Conservation (phyloP, 2,329 filamentous ascomycete genomes). For the Amylocarpus encephaloides region DNA sequence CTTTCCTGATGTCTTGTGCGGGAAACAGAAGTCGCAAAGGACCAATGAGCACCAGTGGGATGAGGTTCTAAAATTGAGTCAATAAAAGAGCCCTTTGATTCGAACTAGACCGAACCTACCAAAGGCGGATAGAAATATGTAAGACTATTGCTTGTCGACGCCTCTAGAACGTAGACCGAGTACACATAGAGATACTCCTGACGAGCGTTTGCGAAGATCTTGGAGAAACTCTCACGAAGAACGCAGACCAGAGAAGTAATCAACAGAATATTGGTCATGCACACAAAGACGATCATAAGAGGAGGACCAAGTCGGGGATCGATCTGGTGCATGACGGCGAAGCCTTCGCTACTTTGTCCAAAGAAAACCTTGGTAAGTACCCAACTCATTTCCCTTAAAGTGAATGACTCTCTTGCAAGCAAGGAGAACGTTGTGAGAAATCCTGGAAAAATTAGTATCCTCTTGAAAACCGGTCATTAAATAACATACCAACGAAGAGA, state of each 20-base stretch:
- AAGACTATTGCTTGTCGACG: constrained; percentile 61
- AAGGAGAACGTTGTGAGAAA: constrained; percentile 84
- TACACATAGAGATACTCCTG: constrained; percentile 79
- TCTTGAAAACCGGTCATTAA: background rate
- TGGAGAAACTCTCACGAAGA: constrained; percentile 64
- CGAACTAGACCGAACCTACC: constrained; percentile 21
- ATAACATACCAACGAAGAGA: constrained; percentile 60
- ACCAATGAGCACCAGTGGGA: constrained; percentile 65
- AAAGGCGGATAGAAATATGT: constrained; percentile 66
- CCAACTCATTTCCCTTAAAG: constrained; percentile 63
- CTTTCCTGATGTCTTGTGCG: constrained; percentile 55
- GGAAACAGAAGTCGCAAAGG: constrained; percentile 65
- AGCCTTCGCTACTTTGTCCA: constrained; percentile 68
- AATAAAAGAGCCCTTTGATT: constrained; percentile 14
- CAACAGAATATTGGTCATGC: constrained; percentile 69
- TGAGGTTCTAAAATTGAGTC: constrained; percentile 51
- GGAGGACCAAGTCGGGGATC: constrained; percentile 26
- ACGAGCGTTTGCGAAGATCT: constrained; percentile 53
- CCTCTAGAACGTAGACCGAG: constrained; percentile 57
- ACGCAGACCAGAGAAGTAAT: constrained; percentile 75
- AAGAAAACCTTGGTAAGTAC: constrained; percentile 77
- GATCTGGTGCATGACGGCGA: constrained; percentile 36
- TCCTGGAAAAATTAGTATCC: constrained; percentile 34
- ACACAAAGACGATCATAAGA: constrained; percentile 59
- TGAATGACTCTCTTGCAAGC: constrained; percentile 64